A percentile compares a stretch with the other conserved stretches of the same genome.
Conservation (phyloP, 176 grass and related monocot genomes). For the Zoysia japonica region DNA sequence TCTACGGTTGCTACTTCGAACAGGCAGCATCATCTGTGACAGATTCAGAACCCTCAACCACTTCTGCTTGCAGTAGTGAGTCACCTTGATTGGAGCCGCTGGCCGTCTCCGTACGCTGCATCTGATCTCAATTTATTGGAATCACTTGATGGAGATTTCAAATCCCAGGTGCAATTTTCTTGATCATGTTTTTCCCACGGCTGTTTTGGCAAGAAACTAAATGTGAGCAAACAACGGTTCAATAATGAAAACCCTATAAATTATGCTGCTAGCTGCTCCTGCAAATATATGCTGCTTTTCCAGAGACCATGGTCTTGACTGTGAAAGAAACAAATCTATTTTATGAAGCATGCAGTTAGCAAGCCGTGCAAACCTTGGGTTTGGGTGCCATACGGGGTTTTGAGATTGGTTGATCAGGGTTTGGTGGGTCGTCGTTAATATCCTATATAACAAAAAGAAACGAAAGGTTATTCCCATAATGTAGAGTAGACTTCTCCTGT, state of each 20-base stretch:
- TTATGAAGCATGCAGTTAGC: neutral
- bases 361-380: slow-evolving; percentile 50
- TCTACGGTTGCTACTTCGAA: neutral
- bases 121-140: neutral
- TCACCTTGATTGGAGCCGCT: neutral
- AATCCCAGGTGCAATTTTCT: slow-evolving; percentile 26
- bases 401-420: slow-evolving; percentile 61
- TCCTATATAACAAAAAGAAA: slow-evolving; percentile 39
- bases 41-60: slow-evolving; percentile 15
- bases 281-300: neutral
- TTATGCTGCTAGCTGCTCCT: no score
- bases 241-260: no score
- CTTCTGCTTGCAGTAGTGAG: neutral
- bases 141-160: slow-evolving; percentile 22
- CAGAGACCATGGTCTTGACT: neutral
- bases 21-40: neutral
- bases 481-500: neutral
- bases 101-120: neutral
- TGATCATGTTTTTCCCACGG: slow-evolving; percentile 48
- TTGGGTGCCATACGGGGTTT: slow-evolving; percentile 56
- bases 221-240: neutral
- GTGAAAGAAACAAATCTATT: neutral
- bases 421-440: slow-evolving; percentile 56
- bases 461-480: neutral
- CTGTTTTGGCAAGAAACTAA: slow-evolving; percentile 41